These are phyloP conservation scores for Gastrolobium bilobum DNA, from an alignment of 306 rosid species.

Conservation along the genomic window DNA sequence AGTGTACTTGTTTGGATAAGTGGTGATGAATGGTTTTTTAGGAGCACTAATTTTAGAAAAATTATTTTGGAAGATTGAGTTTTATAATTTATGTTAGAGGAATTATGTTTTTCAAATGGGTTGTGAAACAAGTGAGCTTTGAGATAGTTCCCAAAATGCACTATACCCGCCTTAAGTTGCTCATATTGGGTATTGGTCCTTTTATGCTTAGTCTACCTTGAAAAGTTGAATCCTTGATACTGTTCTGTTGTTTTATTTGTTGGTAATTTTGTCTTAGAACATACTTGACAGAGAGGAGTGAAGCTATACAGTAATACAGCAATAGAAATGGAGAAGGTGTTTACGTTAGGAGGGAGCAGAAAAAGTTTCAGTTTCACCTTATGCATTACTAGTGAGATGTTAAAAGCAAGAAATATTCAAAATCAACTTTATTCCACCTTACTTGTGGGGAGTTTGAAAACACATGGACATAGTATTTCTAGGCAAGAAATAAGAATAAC, in stretches of 20 bases:
- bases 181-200: constrained; percentile 17
- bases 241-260: constrained; percentile 5
- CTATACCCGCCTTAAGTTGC: constrained; percentile 1
- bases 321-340: not conserved
- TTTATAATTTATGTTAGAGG: not conserved
- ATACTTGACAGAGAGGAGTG: constrained; percentile 14
- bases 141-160: not conserved
- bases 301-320: not conserved
- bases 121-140: not conserved
- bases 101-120: not conserved
- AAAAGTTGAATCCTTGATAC: not conserved
- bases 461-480: not conserved
- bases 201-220: constrained; percentile 19
- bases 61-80: constrained; percentile 7
- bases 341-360: not conserved
- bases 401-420: not conserved
- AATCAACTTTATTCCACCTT: not conserved
- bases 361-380: constrained; percentile 1
- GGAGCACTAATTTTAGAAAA: not conserved
- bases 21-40: constrained; percentile 6
- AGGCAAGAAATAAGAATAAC: not conserved
- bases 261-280: not conserved
- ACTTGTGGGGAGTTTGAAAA: constrained; percentile 14
- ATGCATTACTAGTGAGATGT: constrained; percentile 6
- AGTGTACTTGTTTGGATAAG: constrained; percentile 2